Evolutionary conservation across 2,329 filamentous ascomycete genomes (phyloP).

Genomic region (Stylonectria norvegica): DNA sequence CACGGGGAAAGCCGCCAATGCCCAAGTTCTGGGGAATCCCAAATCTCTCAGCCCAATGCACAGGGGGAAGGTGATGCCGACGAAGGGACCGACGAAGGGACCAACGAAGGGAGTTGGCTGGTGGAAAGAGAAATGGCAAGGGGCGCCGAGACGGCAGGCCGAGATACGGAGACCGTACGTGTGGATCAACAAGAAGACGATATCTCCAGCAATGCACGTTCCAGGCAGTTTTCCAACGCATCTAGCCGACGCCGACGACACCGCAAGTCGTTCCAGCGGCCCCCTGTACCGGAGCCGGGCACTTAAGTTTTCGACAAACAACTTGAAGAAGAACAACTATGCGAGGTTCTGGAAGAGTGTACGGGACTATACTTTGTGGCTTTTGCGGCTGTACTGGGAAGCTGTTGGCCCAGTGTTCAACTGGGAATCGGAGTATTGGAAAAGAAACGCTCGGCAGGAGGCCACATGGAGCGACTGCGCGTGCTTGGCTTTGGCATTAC

Average conservation of each 20-base stretch:
- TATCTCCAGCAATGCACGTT: slow-evolving; percentile 12
- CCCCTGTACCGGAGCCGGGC: too few species aligned
- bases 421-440: slow-evolving; percentile 35
- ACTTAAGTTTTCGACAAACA: background rate
- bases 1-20: background rate
- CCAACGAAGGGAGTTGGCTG: too few species aligned
- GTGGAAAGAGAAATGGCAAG: too few species aligned
- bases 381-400: slow-evolving; percentile 34
- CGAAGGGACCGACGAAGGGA: too few species aligned
- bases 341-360: slow-evolving; percentile 12
- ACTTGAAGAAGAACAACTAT: background rate
- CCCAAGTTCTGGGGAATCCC: too few species aligned
- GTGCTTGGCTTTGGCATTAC: slow-evolving; percentile 26
- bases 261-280: slow-evolving; percentile 27
- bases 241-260: slow-evolving; percentile 27
- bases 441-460: slow-evolving; percentile 20
- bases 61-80: too few species aligned
- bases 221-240: slow-evolving; percentile 30
- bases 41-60: too few species aligned
- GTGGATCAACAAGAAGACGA: slow-evolving; percentile 4
- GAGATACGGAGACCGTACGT: background rate
- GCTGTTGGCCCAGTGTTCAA: slow-evolving; percentile 40
- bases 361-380: slow-evolving; percentile 5
- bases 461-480: slow-evolving; percentile 23
- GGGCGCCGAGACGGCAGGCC: background rate